These are phyloP conservation scores for Neonothopanus nambi DNA, from an alignment of 1,284 basidiomycete species.

Conservation along the genomic window DNA sequence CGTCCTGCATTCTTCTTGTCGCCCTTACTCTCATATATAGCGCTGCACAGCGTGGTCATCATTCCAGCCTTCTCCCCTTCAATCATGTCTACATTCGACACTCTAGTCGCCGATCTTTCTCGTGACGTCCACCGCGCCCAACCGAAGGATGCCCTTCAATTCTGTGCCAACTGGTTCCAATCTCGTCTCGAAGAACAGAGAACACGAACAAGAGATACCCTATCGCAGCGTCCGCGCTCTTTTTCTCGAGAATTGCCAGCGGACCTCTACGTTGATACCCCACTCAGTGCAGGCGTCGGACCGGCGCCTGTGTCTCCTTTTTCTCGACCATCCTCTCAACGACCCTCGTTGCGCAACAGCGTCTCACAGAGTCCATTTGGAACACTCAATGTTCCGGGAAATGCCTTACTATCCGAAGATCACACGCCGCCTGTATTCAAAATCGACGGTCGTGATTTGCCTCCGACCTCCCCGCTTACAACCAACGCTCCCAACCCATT, in stretches of 20 bases:
- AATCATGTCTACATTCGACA: constrained; percentile 71
- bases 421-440: constrained; percentile 53
- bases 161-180: constrained; percentile 96
- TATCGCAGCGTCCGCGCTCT: constrained; percentile 51
- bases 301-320: constrained; percentile 8
- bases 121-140: constrained; percentile 84
- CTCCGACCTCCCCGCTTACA: constrained; percentile 63
- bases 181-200: constrained; percentile 82
- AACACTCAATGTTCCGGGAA: constrained; percentile 74
- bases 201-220: constrained; percentile 65
- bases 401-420: constrained; percentile 62
- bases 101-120: constrained; percentile 83
- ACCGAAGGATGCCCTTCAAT: constrained; percentile 89
- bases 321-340: constrained; percentile 42
- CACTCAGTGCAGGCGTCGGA: constrained; percentile 30
- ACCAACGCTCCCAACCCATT: constrained; percentile 42
- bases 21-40: no score
- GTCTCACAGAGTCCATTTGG: constrained; percentile 71
- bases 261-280: constrained; percentile 61
- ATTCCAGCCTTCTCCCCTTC: no score
- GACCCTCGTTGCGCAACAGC: constrained; percentile 41
- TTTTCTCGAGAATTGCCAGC: constrained; percentile 51
- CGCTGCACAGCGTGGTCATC: no score
- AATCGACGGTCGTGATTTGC: constrained; percentile 55
- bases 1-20: no score